Evolutionary conservation across 257 asterid species (phyloP).

Genomic region (Ajuga chamaepitys): DNA sequence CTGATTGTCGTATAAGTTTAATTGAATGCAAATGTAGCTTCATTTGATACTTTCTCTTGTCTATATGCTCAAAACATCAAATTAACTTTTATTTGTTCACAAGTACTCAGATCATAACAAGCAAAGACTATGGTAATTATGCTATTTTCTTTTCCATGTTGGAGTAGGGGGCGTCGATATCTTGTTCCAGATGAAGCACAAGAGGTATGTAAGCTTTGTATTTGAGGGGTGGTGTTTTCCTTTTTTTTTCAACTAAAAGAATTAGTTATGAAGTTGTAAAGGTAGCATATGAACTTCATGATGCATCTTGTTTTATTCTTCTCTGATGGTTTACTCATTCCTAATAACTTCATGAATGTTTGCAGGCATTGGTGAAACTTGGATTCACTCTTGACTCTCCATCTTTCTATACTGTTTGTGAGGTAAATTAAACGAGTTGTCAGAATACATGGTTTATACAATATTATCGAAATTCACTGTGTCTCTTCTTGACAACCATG

Average conservation of each 20-base stretch:
- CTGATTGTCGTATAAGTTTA: neutral
- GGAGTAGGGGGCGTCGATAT: constrained; percentile 72
- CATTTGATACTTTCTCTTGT: no score
- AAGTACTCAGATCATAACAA: no score
- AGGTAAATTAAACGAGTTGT: constrained; percentile 36
- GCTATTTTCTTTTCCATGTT: constrained; percentile 13
- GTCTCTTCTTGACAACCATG: constrained; percentile 4
- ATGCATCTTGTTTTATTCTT: neutral
- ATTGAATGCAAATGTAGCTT: no score
- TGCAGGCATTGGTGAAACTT: constrained; percentile 64
- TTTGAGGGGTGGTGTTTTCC: neutral
- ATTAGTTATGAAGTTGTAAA: neutral
- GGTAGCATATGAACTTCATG: neutral
- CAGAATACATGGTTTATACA: neutral
- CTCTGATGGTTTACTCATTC: neutral
- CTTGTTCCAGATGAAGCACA: constrained; percentile 70
- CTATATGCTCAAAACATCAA: no score
- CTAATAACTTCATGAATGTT: constrained; percentile 4
- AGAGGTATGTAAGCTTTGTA: constrained; percentile 37
- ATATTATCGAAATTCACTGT: neutral
- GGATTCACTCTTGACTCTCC: constrained; percentile 77
- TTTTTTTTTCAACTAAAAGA: neutral
- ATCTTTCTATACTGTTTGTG: constrained; percentile 74
- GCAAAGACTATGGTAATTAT: constrained; percentile 8
- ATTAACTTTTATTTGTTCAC: no score